These are phyloP conservation scores for Alternaria angustiovoidea DNA, from an alignment of 2,329 filamentous ascomycete genomes.

Conservation along the genomic window DNA sequence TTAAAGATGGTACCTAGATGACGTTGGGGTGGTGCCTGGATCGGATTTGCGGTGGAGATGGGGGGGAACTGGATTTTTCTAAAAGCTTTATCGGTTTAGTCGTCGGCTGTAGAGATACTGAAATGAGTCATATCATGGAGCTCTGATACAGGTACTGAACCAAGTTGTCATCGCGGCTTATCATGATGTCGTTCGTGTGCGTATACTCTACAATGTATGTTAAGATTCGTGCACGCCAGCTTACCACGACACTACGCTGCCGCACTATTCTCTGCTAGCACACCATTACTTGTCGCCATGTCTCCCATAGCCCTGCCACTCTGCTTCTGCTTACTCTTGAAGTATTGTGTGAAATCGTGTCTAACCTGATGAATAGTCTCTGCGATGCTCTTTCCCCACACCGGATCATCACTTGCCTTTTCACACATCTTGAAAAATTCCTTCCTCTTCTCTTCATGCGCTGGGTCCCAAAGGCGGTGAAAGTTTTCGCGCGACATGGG, in stretches of 20 bases:
- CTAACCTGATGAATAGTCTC: conserved; percentile 39
- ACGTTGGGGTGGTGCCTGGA: background rate
- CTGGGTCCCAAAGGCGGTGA: conserved; percentile 46
- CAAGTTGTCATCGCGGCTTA: background rate
- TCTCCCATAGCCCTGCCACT: conserved; percentile 10
- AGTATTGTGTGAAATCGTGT: conserved; percentile 49
- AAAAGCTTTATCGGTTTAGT: background rate
- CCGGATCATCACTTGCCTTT: conserved; percentile 38
- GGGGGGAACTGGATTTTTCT: too few relatives aligned
- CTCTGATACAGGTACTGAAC: background rate
- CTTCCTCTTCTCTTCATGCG: conserved; percentile 35
- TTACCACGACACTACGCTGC: conserved; percentile 2
- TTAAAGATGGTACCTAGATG: background rate
- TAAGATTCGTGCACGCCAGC: background rate
- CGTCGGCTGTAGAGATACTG: too few relatives aligned
- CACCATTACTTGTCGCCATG: conserved; percentile 3
- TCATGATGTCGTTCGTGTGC: background rate
- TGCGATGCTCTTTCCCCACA: conserved; percentile 37
- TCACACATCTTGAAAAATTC: conserved; percentile 47
- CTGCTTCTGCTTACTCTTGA: conserved; percentile 37
- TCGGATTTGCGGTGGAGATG: background rate
- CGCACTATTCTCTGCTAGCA: conserved; percentile 16
- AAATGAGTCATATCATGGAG: background rate
- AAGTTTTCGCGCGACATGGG: conserved; percentile 53
- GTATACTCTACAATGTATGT: background rate